A percentile compares a stretch with the other conserved stretches of the same genome.
These are phyloP conservation scores for Cutaneotrichosporon sp. DNA, from an alignment of 1,284 basidiomycete species.

Conservation along the genomic window DNA sequence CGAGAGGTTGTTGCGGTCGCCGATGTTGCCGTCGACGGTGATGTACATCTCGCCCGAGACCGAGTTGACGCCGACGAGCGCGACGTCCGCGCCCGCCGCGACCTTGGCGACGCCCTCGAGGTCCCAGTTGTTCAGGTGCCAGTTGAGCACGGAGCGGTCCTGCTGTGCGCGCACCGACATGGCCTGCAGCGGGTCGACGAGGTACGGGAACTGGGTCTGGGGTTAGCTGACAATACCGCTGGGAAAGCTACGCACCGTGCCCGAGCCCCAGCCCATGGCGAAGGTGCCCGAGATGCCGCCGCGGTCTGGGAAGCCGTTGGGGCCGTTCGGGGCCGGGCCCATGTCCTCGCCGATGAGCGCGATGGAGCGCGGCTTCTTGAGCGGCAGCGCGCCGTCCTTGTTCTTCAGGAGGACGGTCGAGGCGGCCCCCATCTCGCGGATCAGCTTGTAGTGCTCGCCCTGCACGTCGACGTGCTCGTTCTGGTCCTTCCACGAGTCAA, in stretches of 20 bases:
- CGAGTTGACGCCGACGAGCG: no score
- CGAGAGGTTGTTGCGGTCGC: conserved; percentile 50
- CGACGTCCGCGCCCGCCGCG: no score
- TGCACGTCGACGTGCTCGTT: conserved; percentile 42
- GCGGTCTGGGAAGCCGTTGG: conserved; percentile 68
- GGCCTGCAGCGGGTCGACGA: conserved; percentile 64
- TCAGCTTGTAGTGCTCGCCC: conserved; percentile 45
- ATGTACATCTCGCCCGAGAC: no score
- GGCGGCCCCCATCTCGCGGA: conserved; percentile 30
- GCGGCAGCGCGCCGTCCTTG: conserved; percentile 60
- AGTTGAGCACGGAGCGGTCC: conserved; percentile 59
- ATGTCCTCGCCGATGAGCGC: conserved; percentile 70
- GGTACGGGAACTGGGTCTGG: conserved; percentile 55
- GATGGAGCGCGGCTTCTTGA: conserved; percentile 60
- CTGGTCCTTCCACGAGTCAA: conserved; percentile 26
- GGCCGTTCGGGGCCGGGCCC: conserved; percentile 66
- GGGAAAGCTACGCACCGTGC: no score
- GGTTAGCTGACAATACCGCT: no score
- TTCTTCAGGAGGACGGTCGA: conserved; percentile 61
- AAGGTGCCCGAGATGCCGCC: conserved; percentile 51
- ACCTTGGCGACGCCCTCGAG: conserved; percentile 45
- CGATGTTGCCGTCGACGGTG: no score
- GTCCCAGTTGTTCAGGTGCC: conserved; percentile 67
- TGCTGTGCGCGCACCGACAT: conserved; percentile 62
- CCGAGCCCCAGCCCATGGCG: conserved; percentile 48